Conservation (phyloP, 164 flowering plant genomes). For the Liriodendron chinense region DNA sequence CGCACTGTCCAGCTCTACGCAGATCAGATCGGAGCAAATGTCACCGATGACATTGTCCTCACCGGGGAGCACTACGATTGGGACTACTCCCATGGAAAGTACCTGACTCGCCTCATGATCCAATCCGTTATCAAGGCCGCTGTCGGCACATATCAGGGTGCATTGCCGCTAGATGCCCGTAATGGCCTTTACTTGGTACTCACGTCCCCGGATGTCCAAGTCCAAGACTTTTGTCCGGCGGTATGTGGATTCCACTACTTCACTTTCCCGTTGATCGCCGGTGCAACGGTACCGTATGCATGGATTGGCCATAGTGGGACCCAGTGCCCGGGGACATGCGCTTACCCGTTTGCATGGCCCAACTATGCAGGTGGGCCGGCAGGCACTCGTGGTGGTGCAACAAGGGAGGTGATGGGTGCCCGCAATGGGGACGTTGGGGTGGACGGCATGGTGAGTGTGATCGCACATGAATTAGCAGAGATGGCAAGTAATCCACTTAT, state of each 20-base stretch:
- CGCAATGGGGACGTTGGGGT: conserved; percentile 59
- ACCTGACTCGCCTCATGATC: conserved; percentile 46
- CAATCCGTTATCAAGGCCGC: conserved; percentile 50
- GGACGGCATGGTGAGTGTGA: conserved; percentile 70
- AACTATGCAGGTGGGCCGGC: conserved; percentile 28
- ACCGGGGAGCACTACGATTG: conserved; percentile 42
- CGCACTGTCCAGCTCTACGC: conserved; percentile 55
- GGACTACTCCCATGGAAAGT: conserved; percentile 47
- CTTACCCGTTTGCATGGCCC: conserved; percentile 63
- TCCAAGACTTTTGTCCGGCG: conserved; percentile 60
- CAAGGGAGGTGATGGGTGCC: conserved; percentile 27
- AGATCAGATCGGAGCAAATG: conserved; percentile 63
- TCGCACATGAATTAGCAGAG: conserved; percentile 70
- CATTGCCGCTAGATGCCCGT: conserved; percentile 40
- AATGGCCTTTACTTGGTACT: conserved; percentile 59
- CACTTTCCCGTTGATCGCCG: conserved; percentile 53
- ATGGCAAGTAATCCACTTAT: conserved; percentile 51
- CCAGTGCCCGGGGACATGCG: conserved; percentile 66
- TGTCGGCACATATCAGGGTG: conserved; percentile 8
- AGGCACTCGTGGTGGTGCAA: conserved; percentile 9
- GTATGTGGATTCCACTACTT: conserved; percentile 76
- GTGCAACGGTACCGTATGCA: conserved; percentile 56
- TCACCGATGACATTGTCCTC: conserved; percentile 38
- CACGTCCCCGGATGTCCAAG: conserved; percentile 53
- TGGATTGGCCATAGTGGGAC: conserved; percentile 67